Evolutionary conservation across 2,329 filamentous ascomycete genomes (phyloP), one percentile per base, ranked within the genome.

Genomic region (Cladosporium sp.): DNA sequence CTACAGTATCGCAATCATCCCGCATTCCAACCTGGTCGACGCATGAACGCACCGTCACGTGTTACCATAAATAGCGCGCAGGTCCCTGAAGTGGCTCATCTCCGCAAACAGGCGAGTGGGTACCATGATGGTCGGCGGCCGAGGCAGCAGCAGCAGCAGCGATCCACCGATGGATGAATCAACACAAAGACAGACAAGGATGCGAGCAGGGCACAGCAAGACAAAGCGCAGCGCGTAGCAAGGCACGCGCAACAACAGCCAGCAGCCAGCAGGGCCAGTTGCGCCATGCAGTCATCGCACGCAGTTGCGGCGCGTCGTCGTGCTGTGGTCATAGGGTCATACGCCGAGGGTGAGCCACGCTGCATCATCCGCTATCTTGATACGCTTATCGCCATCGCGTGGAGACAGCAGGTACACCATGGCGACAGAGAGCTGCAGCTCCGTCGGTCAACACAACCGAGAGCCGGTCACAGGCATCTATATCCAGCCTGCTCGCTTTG

Each of bases 41-140:
- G 43, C 43, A 47, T 47, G 43, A 47, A 30, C 22, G 43, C 15
- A 15, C 11, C 6, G 3, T 22, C 43, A 47, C 43, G 43, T 37
- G 47, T 50, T 28, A 28, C 28, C 30, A 50, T 37, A 50, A 50
- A 50, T 37, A 50, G 30, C 15, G 17, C 47, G 34, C 43, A 45
- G 12, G 25, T 17, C 43, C 43, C 43, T 30, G 43, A 28, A 47
- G 25, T 47, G 43, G 43, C 22, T 28, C 30, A 15, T 49, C 54
- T 56, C 54, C 54, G 54, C 54, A 56, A 56, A 49, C 54, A 49
- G 30, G 43, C 25, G 43, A 30, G 28, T 22, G 43, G 43, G 22
- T 30, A 47, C 43, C 43, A 20, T 47, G 43, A 47, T 47, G 43
- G 43, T 47, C 43, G 43, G 43, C 19, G 25, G 43, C 22, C n/a